These are phyloP conservation scores for Gonapodya prolifera DNA, from an alignment of 192 early-diverging fungal species.

Conservation along the genomic window DNA sequence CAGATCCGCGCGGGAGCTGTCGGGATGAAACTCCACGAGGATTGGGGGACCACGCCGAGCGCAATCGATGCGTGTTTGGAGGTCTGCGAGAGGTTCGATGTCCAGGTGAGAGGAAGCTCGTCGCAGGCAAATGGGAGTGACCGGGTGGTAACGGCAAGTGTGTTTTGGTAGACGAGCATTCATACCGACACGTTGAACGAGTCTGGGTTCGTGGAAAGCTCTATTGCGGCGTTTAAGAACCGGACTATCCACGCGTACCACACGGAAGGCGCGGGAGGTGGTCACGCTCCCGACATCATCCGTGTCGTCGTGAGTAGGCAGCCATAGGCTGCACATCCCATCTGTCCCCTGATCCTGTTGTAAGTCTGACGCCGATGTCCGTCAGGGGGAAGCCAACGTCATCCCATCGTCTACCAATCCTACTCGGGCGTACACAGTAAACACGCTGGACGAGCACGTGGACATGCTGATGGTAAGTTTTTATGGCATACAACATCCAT, in stretches of 20 bases:
- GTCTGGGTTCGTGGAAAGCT: constrained; percentile 86
- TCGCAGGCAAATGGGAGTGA: not conserved
- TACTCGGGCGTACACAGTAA: constrained; percentile 84
- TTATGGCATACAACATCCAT: no score
- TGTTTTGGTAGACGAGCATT: constrained; percentile 55
- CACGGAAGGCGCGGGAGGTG: constrained; percentile 92
- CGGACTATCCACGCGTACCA: constrained; percentile 90
- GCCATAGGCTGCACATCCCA: no score
- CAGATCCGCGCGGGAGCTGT: constrained; percentile 77
- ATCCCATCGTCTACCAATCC: constrained; percentile 93
- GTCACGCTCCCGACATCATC: constrained; percentile 68
- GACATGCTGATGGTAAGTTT: constrained; percentile 99
- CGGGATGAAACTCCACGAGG: constrained; percentile 89
- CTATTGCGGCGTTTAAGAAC: constrained; percentile 76
- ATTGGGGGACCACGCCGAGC: constrained; percentile 91
- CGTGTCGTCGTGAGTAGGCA: constrained; percentile 10
- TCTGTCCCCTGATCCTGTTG: no score
- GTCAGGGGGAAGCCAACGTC: constrained; percentile 67
- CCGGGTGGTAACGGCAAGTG: not conserved
- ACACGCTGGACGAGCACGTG: constrained; percentile 95
- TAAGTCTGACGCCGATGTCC: constrained; percentile 55
- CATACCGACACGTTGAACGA: constrained; percentile 98
- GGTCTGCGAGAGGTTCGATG: constrained; percentile 78
- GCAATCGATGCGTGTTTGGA: constrained; percentile 81
- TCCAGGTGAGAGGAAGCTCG: constrained; percentile 31